phyloP scores from a whole-genome alignment of 1,284 basidiomycete genomes.

The Sanghuangporus weigelae region DNA sequence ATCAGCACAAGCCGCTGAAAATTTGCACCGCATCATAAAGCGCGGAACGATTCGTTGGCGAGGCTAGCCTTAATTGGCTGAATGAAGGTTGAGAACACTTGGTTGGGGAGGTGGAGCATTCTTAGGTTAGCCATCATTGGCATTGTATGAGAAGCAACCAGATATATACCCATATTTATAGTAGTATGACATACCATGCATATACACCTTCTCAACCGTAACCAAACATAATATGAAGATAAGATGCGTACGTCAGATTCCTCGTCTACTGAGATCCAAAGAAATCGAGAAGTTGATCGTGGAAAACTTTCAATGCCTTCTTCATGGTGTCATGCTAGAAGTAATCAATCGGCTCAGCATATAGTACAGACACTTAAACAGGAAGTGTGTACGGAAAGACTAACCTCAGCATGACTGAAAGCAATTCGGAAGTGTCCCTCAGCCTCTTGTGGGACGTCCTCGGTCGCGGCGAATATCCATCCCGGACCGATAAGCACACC shows the following conservation, averaged over 20 bases:
- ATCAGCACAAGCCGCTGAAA: background rate
- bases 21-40: background rate
- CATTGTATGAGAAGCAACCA: background rate
- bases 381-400: conserved; percentile 19
- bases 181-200: background rate
- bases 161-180: background rate
- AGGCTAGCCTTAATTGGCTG: background rate
- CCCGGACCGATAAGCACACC: conserved; percentile 59
- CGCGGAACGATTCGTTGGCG: background rate
- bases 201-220: background rate
- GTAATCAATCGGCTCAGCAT: background rate
- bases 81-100: background rate
- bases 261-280: conserved; percentile 15
- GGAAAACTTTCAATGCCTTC: conserved; percentile 43
- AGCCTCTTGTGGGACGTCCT: conserved; percentile 23
- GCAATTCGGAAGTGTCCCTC: conserved; percentile 57
- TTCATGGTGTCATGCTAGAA: conserved; percentile 37
- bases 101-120: background rate
- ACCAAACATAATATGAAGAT: background rate
- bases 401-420: conserved; percentile 53
- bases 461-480: conserved; percentile 47
- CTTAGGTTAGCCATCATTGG: background rate
- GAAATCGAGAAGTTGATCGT: conserved; percentile 24
- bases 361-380: background rate
- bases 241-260: background rate